Evolutionary conservation across 352 stramenopile species (phyloP), one percentile per base, ranked within the genome.

Genomic region (Elongisporangium anandrum): DNA sequence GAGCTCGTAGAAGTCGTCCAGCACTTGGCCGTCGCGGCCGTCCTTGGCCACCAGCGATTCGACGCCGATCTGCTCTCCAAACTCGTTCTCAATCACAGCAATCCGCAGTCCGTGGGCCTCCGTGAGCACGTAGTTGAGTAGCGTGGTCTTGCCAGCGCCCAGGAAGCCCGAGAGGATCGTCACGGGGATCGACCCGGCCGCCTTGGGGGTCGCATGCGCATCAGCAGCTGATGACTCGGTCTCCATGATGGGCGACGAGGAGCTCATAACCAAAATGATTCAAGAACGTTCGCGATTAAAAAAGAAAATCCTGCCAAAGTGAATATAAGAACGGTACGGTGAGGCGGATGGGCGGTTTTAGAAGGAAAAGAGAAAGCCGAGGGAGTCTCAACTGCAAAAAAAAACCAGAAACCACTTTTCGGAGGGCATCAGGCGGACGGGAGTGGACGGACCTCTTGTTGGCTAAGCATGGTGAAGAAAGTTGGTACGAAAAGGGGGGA

Each of bases 1-100:
- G 69, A 98, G 92, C 53, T 99, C 85, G 59, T 98, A 97, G 57
- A 99, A 94, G 51, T 94, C 79, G 49, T 90, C 81, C 52, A 93
- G 80, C 10, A 89, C 77, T 16, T 87, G 51, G 1, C 81, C 83
- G 34, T 83, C 75, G 3, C 66, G 62, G 3, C 79, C 81, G 50
- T 90, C 73, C 59, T 88, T 87, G 60, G 84, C 75, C 39, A 99
- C 76, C 13, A 98, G 81, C 52, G 89, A 95, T 64, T 99, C 92
- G 26, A 98, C 96, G 47, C 98, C 86, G 22, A 96, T 87, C 59
- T 99, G 87, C 52, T 97, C 92, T 34, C 97, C 97, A 69, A 99
- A 99, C 70, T 99, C 97, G 77, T 99, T 99, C 73, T 99, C 97
- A 66, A 99, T 98, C 26, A 99, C 96, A 1, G 97, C 95, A 57